A percentile compares a stretch with the other conserved stretches of the same genome.
Conservation (phyloP, 1,284 basidiomycete genomes). For the Rhodotorula sp. region DNA sequence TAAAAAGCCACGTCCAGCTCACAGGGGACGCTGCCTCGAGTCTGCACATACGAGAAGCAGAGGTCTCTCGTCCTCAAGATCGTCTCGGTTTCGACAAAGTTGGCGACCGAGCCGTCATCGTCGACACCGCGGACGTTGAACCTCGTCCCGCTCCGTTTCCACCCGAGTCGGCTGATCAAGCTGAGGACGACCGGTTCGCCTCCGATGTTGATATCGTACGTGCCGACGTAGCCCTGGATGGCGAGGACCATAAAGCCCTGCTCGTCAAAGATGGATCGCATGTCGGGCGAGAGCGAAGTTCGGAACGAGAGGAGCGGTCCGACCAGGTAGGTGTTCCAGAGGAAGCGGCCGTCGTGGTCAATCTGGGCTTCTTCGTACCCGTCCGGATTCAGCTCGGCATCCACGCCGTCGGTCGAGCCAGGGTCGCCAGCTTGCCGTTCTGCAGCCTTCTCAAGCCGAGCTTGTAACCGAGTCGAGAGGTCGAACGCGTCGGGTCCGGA, state of each 20-base stretch:
- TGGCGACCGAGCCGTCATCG: conserved; percentile 95
- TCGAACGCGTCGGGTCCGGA: conserved; percentile 68
- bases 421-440: conserved; percentile 57
- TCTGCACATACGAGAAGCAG: conserved; percentile 85
- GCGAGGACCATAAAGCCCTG: conserved; percentile 62
- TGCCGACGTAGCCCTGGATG: conserved; percentile 86
- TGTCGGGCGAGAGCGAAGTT: conserved; percentile 51
- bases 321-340: conserved; percentile 63
- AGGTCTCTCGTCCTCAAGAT: conserved; percentile 74
- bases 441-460: conserved; percentile 56
- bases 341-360: conserved; percentile 43
- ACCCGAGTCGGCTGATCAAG: conserved; percentile 82
- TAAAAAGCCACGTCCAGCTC: conserved; percentile 49
- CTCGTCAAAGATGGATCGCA: conserved; percentile 48
- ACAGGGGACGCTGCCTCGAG: conserved; percentile 91
- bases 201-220: conserved; percentile 65
- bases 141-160: conserved; percentile 93
- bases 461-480: conserved; percentile 73
- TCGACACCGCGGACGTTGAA: conserved; percentile 98
- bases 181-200: conserved; percentile 63
- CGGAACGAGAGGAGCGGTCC: conserved; percentile 50
- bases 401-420: conserved; percentile 61
- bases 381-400: conserved; percentile 13
- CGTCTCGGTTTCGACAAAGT: conserved; percentile 97
- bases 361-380: conserved; percentile 22